Evolutionary conservation across 169 alveolate species (phyloP), one percentile per base, ranked within the genome.

Genomic region (Neospora caninum): DNA sequence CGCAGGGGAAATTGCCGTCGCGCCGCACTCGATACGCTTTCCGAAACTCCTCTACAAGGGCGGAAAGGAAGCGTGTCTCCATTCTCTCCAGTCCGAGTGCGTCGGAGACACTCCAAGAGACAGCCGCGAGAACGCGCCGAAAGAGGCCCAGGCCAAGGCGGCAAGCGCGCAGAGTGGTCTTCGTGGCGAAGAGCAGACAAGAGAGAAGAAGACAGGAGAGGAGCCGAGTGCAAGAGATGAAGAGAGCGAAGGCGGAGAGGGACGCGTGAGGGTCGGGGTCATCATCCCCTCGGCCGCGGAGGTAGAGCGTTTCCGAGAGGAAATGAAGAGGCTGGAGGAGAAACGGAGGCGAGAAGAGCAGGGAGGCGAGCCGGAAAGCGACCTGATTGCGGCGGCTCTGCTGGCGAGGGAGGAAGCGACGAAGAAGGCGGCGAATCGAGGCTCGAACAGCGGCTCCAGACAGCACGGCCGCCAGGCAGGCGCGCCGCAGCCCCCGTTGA

Each of bases 1-100:
- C 73, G 73, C 73, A 6, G 73, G 73, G 4, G 73, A 64, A 29
- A 16, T 64, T 27, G 73, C n/a, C 73, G 73, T 64, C 31, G 73
- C 73, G 34, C 73, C 73, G 73, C 73, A 64, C 45, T 78, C 49
- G 49, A 10, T 78, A 0, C 39, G 86, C 4, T 78, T 78, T n/a
- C 86, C 86, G 43, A 78, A 78, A 43, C 86, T 78, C 29, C 86
- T n/a, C 39, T 78, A 78, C 45, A 78, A 78, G 31, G 86, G 86
- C 10, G 86, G 86, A 18, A 78, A n/a, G 49, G 86, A n/a, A 43
- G 49, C 86, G 39, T 20, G 31, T 38, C 86, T 36, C 49, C 86
- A 78, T 25, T 2, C 13, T 43, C 86, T 78, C 13, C 86, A 78
- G 45, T 6, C 9, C 39, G 86, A 78, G 43, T 78, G 86, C n/a